Conservation (phyloP, 2,329 filamentous ascomycete species). For the Hypoxylon sp. region DNA sequence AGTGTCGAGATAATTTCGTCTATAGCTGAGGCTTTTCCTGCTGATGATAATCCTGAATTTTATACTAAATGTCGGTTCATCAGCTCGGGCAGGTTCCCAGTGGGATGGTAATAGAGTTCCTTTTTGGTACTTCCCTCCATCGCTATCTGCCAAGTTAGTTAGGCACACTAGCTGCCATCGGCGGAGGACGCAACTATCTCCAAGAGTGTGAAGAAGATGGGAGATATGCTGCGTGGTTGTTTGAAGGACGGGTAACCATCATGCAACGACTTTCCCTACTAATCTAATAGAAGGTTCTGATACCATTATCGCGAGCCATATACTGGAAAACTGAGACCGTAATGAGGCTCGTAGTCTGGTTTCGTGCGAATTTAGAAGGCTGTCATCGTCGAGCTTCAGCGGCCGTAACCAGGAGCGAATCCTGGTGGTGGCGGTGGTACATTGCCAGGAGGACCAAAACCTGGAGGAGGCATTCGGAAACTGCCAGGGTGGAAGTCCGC, state of each 20-base stretch:
- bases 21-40: not conserved
- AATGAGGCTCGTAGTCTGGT: not conserved
- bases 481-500: constrained; percentile 65
- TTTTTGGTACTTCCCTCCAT: not conserved
- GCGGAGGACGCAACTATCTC: not conserved
- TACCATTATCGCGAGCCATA: not conserved
- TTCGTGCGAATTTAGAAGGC: not conserved
- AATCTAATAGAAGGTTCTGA: not conserved
- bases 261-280: not conserved
- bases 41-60: not conserved
- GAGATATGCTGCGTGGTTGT: not conserved
- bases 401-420: constrained; percentile 50
- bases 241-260: not conserved
- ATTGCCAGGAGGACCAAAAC: constrained; percentile 59
- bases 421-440: constrained; percentile 51
- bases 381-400: constrained; percentile 36
- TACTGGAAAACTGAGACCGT: not conserved
- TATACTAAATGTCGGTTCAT: not conserved
- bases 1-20: not conserved
- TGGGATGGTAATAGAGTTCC: not conserved
- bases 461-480: constrained; percentile 60
- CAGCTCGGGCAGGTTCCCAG: constrained; percentile 14
- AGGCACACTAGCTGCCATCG: not conserved
- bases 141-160: not conserved
- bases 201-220: not conserved